phyloP scores from a whole-genome alignment of 1,139 yeast genomes.

The Blastobotrys illinoisensis region DNA sequence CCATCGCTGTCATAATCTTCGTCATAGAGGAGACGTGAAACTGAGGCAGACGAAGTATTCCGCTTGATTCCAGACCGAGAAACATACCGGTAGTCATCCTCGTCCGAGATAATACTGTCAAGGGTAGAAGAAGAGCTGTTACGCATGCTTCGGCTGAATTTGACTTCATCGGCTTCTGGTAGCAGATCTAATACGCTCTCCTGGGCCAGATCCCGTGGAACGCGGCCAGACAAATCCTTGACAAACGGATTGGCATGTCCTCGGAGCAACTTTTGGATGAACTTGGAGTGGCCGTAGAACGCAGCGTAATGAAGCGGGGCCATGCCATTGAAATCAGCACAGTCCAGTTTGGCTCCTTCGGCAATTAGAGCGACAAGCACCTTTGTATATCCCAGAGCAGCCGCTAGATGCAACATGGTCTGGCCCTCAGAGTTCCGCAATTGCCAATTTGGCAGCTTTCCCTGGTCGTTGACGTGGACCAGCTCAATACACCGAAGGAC shows the following conservation, averaged over 20 bases:
- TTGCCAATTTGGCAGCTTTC: slow-evolving; percentile 58
- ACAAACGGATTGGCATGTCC: slow-evolving; percentile 51
- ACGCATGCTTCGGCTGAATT: slow-evolving; percentile 21
- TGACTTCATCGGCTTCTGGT: slow-evolving; percentile 24
- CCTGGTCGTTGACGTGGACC: slow-evolving; percentile 21
- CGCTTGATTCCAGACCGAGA: not conserved
- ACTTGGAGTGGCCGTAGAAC: slow-evolving; percentile 61
- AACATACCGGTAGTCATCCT: not conserved
- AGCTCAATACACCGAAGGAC: slow-evolving; percentile 27
- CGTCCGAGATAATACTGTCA: slow-evolving; percentile 14
- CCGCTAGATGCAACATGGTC: slow-evolving; percentile 78
- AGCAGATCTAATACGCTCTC: slow-evolving; percentile 41
- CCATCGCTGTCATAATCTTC: slow-evolving; percentile 10
- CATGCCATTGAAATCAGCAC: slow-evolving; percentile 70
- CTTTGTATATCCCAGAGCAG: slow-evolving; percentile 62
- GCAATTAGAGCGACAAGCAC: slow-evolving; percentile 61
- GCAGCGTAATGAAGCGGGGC: slow-evolving; percentile 88
- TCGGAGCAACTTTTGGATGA: slow-evolving; percentile 52
- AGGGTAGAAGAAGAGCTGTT: slow-evolving; percentile 20
- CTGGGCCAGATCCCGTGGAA: slow-evolving; percentile 49
- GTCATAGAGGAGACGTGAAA: not conserved
- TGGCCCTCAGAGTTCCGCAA: slow-evolving; percentile 79
- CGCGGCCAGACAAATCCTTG: slow-evolving; percentile 50
- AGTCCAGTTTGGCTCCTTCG: slow-evolving; percentile 75
- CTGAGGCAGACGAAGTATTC: not conserved